phyloP scores from a whole-genome alignment of 108 stramenopile genomes.

The Nannochloropsis gaditana region DNA sequence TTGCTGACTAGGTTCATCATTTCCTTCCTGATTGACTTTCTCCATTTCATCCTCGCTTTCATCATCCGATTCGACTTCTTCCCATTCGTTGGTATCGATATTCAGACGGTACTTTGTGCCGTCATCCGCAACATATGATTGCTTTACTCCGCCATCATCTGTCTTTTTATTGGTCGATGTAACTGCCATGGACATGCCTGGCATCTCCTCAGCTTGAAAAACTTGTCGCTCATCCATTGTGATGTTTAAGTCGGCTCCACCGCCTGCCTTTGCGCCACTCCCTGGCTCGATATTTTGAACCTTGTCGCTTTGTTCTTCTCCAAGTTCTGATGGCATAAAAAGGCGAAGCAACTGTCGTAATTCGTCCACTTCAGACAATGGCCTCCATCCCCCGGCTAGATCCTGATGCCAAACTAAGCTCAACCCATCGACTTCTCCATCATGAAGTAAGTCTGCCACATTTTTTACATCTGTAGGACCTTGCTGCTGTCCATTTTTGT shows the following conservation, averaged over 20 bases:
- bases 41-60: conserved; percentile 24
- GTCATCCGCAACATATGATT: conserved; percentile 29
- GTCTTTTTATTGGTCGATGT: background rate
- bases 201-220: background rate
- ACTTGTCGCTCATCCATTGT: background rate
- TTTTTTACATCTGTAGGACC: conserved; percentile 19
- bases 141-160: background rate
- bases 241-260: background rate
- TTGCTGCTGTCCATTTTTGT: conserved; percentile 20
- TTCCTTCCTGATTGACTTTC: conserved; percentile 25
- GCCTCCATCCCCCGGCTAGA: conserved; percentile 19
- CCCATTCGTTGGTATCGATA: background rate
- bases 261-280: background rate
- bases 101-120: conserved; percentile 20
- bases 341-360: background rate
- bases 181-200: background rate
- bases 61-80: background rate
- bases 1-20: background rate
- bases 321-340: background rate
- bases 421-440: background rate
- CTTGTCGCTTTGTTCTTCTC: background rate
- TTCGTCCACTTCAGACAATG: background rate
- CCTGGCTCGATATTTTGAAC: background rate
- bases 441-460: background rate
- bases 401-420: conserved; percentile 14